Evolutionary conservation across 768 basidiomycete species (phyloP).

Genomic region (Russula vinacea): DNA sequence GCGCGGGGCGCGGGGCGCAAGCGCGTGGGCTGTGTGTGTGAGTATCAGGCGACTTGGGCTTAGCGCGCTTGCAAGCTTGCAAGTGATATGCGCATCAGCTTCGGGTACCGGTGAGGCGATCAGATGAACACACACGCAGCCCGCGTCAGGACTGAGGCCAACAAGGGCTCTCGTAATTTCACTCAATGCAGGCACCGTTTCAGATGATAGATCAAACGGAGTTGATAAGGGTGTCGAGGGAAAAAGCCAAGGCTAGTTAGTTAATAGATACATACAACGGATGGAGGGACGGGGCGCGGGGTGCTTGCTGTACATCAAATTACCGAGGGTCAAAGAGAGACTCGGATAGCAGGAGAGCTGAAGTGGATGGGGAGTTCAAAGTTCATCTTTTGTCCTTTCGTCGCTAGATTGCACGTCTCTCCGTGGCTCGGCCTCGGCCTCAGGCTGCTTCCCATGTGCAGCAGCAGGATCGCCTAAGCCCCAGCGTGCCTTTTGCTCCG

Average conservation of each 20-base stretch:
- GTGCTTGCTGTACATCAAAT: background rate
- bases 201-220: background rate
- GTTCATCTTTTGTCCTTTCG: conserved; percentile 24
- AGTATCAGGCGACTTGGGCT: background rate
- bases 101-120: conserved; percentile 16
- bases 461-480: conserved; percentile 23
- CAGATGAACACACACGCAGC: conserved; percentile 17
- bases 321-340: background rate
- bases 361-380: conserved; percentile 7
- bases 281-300: background rate
- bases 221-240: background rate
- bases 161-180: background rate
- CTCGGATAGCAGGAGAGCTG: background rate
- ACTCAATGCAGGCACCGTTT: conserved; percentile 7
- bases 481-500: conserved; percentile 24
- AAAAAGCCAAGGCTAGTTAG: background rate
- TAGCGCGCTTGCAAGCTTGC: background rate
- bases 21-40: background rate
- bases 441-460: background rate
- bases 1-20: conserved; percentile 16
- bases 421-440: background rate
- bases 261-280: background rate
- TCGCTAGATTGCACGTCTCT: background rate
- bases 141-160: conserved; percentile 7
- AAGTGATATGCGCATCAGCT: background rate